These are phyloP conservation scores for Phyllosticta citriasiana DNA, from an alignment of 2,329 filamentous ascomycete genomes.

Conservation along the genomic window DNA sequence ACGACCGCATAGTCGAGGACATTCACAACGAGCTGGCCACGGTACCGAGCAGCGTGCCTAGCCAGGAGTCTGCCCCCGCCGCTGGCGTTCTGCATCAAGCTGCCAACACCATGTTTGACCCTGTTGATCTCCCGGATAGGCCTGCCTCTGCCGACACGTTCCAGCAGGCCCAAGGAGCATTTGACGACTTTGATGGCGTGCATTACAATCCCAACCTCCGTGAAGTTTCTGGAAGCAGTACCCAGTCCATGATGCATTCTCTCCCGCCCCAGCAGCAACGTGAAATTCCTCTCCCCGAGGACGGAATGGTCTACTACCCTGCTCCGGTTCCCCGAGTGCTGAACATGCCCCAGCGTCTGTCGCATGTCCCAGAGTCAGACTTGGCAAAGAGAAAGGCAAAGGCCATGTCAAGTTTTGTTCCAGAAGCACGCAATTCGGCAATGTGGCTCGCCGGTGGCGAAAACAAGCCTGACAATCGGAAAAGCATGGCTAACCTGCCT, in stretches of 20 bases:
- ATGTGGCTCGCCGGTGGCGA: conserved; percentile 30
- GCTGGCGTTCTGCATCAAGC: neutral
- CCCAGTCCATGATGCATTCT: conserved; percentile 38
- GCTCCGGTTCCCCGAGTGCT: conserved; percentile 90
- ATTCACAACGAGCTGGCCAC: conserved; percentile 19
- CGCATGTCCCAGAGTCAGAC: conserved; percentile 57
- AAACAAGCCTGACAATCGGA: conserved; percentile 16
- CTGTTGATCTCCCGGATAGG: conserved; percentile 28
- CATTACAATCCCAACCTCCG: conserved; percentile 49
- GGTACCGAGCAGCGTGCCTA: conserved; percentile 2
- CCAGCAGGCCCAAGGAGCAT: conserved; percentile 56
- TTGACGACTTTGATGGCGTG: conserved; percentile 73
- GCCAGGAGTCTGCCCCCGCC: conserved; percentile 6
- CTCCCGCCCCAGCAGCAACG: conserved; percentile 15
- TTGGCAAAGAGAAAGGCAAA: conserved; percentile 65
- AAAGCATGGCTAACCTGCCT: conserved; percentile 48
- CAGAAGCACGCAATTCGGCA: conserved; percentile 44
- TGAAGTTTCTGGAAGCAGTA: conserved; percentile 17
- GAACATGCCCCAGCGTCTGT: conserved; percentile 81
- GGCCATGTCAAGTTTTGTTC: conserved; percentile 54
- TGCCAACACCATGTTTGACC: conserved; percentile 5
- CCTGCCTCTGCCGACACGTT: conserved; percentile 49
- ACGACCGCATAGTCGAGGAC: conserved; percentile 27
- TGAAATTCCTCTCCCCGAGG: conserved; percentile 47
- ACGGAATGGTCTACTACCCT: conserved; percentile 89